phyloP scores from a whole-genome alignment of 768 basidiomycete species.

The Amanita rimosa region DNA sequence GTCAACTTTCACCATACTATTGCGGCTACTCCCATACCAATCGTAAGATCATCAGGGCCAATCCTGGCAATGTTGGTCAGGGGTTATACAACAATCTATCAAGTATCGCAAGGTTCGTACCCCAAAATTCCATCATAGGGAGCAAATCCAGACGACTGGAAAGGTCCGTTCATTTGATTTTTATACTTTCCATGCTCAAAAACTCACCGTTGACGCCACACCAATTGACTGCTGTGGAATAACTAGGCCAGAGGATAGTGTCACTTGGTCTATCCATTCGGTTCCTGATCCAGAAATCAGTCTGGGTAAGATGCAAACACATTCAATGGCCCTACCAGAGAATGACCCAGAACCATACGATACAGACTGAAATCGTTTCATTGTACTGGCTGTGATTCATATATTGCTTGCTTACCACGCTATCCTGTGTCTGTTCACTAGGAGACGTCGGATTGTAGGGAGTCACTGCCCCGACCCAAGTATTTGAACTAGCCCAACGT shows the following conservation, averaged over 20 bases:
- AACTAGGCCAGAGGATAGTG: conserved; percentile 34
- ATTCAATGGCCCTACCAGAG: conserved; percentile 25
- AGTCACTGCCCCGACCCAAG: conserved; percentile 49
- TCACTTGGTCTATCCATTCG: conserved; percentile 44
- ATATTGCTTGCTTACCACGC: conserved; percentile 33
- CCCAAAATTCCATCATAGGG: conserved; percentile 58
- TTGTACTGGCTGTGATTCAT: not conserved
- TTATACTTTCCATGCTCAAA: not conserved
- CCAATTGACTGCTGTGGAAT: conserved; percentile 49
- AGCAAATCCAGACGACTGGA: conserved; percentile 28
- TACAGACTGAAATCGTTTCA: conserved; percentile 26
- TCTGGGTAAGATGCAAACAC: not conserved
- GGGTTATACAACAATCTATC: not conserved
- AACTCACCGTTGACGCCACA: conserved; percentile 33
- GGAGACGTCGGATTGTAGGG: conserved; percentile 38
- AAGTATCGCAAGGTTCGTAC: conserved; percentile 19
- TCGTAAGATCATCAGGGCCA: conserved; percentile 47
- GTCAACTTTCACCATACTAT: not conserved
- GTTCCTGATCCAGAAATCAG: conserved; percentile 19
- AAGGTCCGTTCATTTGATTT: not conserved
- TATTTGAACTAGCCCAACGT: conserved; percentile 45
- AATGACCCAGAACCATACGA: conserved; percentile 53
- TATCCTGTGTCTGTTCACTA: conserved; percentile 30
- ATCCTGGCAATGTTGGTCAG: conserved; percentile 27
- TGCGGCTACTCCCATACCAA: conserved; percentile 17